A percentile compares a stretch with the other conserved stretches of the same genome.
Evolutionary conservation across 2,329 filamentous ascomycete species (phyloP).

Genomic region (Aspergillus bombycis): DNA sequence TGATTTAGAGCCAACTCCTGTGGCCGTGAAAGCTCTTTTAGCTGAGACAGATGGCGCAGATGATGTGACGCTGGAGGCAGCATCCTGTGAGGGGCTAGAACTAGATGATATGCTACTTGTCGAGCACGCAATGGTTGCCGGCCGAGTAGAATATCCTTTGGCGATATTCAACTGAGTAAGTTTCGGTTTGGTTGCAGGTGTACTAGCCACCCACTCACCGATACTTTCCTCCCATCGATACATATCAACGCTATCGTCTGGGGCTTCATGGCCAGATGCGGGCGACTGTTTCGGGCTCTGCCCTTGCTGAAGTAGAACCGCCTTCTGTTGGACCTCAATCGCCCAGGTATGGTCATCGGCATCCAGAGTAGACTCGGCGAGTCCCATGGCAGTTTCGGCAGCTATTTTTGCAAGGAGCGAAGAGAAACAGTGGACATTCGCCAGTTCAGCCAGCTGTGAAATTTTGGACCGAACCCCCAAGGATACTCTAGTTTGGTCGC

Average conservation of each 20-base stretch:
- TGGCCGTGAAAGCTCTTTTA: constrained; percentile 23
- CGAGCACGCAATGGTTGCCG: constrained; percentile 22
- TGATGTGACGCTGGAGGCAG: constrained; percentile 34
- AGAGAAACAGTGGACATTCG: constrained; percentile 26
- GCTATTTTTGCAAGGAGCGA: constrained; percentile 39
- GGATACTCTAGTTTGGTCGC: constrained; percentile 28
- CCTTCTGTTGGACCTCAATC: constrained; percentile 40
- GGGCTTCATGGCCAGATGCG: constrained; percentile 18
- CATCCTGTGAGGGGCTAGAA: constrained; percentile 23
- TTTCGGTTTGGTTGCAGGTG: constrained; percentile 41
- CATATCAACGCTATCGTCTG: constrained; percentile 26
- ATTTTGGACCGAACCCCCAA: constrained; percentile 31
- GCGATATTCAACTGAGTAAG: constrained; percentile 4
- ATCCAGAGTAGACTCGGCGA: constrained; percentile 43
- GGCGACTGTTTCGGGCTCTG: constrained; percentile 14
- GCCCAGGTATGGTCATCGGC: constrained; percentile 45
- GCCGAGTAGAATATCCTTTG: constrained; percentile 13
- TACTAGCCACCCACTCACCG: constrained; percentile 59
- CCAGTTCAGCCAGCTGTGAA: constrained; percentile 28
- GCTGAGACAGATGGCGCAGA: constrained; percentile 31
- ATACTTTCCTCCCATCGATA: constrained; percentile 61
- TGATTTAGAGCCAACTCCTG: constrained; percentile 21
- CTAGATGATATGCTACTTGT: constrained; percentile 28
- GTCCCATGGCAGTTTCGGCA: constrained; percentile 44
- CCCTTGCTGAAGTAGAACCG: constrained; percentile 24